Base-by-base conservation (phyloP, 768 basidiomycete species). In the Tylopilus vinaceipallidus region DNA sequence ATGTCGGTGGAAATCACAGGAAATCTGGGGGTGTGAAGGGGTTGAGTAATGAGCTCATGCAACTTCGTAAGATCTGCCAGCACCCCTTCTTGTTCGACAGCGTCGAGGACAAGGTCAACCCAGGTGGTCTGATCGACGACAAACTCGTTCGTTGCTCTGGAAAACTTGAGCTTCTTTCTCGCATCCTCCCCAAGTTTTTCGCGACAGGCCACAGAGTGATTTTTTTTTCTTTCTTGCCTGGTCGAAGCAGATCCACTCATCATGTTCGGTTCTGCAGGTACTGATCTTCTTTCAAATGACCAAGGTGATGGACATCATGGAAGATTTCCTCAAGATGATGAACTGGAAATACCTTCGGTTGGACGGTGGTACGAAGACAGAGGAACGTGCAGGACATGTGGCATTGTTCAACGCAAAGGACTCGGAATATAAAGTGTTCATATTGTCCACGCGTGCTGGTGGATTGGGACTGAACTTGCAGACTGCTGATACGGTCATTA, bases 201-300 rank as follows among this genome's bases (percentile, higher is more conserved):
- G 71, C 80, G 6, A 92, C 90, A 6, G 89, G 87, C 4, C 97
- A 98, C 73, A 84, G 95, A 64, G 91, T 91, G 62, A 40, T 80
- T 57, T 17, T 22, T 30, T 6, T 17, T n/a, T n/a, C n/a, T n/a
- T n/a, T n/a, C 17, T 43, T 16, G 12, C 17, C 1, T 10, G 33
- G 2, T 5, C 33, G 4, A 5, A 30, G 16, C 32, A 7, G 20
- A 39, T 17, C 4, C 57, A 30, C 11, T 52, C 8, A 45, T 47
- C 45, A 35, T 17, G 36, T 42, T n/a, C 47, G 48, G 37, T 48
- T 13, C 43, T 39, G 0, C 55, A 93, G 89, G 91, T 95, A 39
- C 83, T 99, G 49, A 98, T 99, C 60, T 98, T 99, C 83, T 98
- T 98, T 85, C 97, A 99, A 71, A 98, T 98, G 97, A 98, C 95